Evolutionary conservation across 176 grass and related monocot genomes (phyloP).

Genomic region (Tuctoria greenei): DNA sequence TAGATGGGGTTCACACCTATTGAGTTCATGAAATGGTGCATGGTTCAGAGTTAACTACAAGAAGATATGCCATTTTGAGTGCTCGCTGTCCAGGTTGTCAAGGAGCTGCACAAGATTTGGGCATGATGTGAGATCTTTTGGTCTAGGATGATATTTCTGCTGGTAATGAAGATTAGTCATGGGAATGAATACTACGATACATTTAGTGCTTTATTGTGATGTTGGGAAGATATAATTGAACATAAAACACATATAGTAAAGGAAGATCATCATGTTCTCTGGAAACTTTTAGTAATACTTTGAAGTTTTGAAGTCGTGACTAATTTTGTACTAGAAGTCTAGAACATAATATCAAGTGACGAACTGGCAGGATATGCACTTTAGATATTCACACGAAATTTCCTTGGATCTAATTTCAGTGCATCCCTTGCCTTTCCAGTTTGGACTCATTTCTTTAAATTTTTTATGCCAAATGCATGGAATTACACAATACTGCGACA

Average conservation of each 20-base stretch:
- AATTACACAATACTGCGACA: not conserved
- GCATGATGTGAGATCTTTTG: not conserved
- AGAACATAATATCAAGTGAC: not conserved
- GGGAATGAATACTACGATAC: too few relatives aligned
- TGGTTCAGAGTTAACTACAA: not conserved
- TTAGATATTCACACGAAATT: not conserved
- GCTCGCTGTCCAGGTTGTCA: not conserved
- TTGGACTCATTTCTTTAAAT: not conserved
- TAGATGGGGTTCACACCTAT: too few relatives aligned
- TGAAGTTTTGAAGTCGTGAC: too few relatives aligned
- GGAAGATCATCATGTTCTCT: not conserved
- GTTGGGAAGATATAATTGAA: not conserved
- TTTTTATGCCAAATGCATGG: conserved; percentile 13
- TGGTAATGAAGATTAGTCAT: not conserved
- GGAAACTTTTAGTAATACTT: not conserved
- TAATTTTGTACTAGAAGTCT: not conserved
- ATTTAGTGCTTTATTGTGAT: too few relatives aligned
- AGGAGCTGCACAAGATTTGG: not conserved
- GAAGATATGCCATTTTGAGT: not conserved
- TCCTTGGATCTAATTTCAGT: not conserved
- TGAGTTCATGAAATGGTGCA: not conserved
- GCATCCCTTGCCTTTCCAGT: not conserved
- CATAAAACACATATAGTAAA: not conserved
- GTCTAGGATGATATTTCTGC: not conserved
- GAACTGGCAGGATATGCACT: not conserved